Evolutionary conservation across 2,329 filamentous ascomycete genomes (phyloP), one percentile per base, ranked within the genome.

Genomic region (Microcyclospora pomicola): DNA sequence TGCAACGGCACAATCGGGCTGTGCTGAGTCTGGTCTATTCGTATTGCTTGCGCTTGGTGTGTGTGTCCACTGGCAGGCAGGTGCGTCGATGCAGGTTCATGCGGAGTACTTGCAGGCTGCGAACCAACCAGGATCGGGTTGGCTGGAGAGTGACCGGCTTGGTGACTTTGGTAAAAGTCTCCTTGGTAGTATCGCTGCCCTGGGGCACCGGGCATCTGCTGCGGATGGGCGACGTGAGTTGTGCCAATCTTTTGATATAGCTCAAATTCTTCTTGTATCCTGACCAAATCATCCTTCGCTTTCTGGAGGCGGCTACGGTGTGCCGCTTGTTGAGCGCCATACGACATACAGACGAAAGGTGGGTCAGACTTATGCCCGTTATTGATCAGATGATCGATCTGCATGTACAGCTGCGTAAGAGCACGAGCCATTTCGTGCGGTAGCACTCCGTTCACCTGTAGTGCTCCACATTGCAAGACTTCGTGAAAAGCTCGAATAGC

Each of bases 341-440:
- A 58, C 2, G 53, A 56, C 49, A 55, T 48, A 35, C 44, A 51
- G 27, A 49, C 42, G 52, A 52, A 56, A 9, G 43, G 39, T 4
- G 42, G 39, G 24, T 48, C 43, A 9, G 42, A 40, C 31, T 40
- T 41, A 27, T 45, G 42, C 14, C 43, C 36, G 24, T 42, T 45
- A 33, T 58, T 56, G 47, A 58, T 56, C 31, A 58, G 42, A 27
- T 50, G 49, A 33, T 56, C 53, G 19, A 58, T 54, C 41, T 56
- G 55, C 43, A 50, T 52, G 42, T 58, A 56, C 33, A 58, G 39
- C 15, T 47, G 47, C n/a, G 47, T 42, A 15, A 55, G 44, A 24
- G 52, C 50, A 19, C 37, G 42, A n/a, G 49, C 43, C 7, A 56
- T 42, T 27, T 46, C 43, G 7, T 39, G 34, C 11, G 49, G 50